Evolutionary conservation across 176 grass and related monocot genomes (phyloP).

Genomic region (Oryza nivara): DNA sequence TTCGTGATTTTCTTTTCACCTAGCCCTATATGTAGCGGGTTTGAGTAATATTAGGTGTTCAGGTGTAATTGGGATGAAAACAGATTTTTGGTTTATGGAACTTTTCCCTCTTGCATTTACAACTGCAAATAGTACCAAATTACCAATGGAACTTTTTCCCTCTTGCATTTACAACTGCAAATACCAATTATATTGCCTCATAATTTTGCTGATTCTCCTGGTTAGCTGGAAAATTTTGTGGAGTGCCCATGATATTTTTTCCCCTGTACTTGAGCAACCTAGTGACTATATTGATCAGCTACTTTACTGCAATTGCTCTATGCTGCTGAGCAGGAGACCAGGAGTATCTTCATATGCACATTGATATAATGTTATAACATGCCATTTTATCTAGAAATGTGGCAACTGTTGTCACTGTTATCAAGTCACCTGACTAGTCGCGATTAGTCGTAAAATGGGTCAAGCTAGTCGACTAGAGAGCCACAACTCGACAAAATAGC

Average conservation of each 20-base stretch:
- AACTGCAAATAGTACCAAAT: not conserved
- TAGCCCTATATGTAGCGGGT: not conserved
- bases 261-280: not conserved
- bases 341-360: not conserved
- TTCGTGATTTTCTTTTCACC: not conserved
- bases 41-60: not conserved
- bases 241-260: not conserved
- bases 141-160: not conserved
- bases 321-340: not conserved
- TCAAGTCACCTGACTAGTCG: no score
- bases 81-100: slow-evolving; percentile 20
- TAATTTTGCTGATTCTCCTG: not conserved
- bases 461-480: no score
- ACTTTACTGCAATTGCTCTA: slow-evolving; percentile 6
- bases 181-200: not conserved
- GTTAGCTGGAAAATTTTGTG: not conserved
- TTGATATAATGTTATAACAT: not conserved
- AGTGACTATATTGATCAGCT: not conserved
- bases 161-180: not conserved
- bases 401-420: not conserved
- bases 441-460: no score
- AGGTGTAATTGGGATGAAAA: not conserved
- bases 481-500: no score
- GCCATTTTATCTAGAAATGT: slow-evolving; percentile 29
- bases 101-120: not conserved